Percentiles rank a stretch among this genome's conserved stretches.
Evolutionary conservation across 176 grass and related monocot genomes (phyloP).

Genomic region (Leersia perrieri): DNA sequence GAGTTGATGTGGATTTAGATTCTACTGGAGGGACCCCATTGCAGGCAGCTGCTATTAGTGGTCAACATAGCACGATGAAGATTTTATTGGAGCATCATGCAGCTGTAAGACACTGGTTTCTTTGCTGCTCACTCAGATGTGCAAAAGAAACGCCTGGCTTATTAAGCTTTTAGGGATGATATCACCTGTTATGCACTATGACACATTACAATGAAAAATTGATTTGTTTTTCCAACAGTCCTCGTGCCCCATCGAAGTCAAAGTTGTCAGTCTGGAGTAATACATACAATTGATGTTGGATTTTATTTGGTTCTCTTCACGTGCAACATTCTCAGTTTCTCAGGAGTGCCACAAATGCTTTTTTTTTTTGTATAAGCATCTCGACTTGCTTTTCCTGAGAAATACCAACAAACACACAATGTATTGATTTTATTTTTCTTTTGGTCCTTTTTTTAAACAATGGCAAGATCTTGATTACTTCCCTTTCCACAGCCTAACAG

Average conservation of each 20-base stretch:
- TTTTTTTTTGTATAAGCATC: neutral
- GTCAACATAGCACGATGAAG: neutral
- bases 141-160: neutral
- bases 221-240: neutral
- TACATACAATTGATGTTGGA: neutral
- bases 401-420: neutral
- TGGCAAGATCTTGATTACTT: neutral
- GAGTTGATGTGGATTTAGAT: neutral
- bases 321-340: neutral
- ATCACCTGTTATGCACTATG: neutral
- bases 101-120: neutral
- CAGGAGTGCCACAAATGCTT: neutral
- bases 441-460: neutral
- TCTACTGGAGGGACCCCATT: neutral
- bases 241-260: neutral
- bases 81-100: neutral
- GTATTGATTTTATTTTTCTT: neutral
- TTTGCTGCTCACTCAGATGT: neutral
- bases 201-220: neutral
- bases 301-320: neutral
- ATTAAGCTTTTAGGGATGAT: neutral
- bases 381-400: neutral
- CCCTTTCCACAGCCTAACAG: constrained; percentile 12
- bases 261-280: neutral
- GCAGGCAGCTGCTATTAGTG: neutral